Base-by-base conservation (phyloP, 1,139 yeast genomes). In the Geotrichum klebahnii region DNA sequence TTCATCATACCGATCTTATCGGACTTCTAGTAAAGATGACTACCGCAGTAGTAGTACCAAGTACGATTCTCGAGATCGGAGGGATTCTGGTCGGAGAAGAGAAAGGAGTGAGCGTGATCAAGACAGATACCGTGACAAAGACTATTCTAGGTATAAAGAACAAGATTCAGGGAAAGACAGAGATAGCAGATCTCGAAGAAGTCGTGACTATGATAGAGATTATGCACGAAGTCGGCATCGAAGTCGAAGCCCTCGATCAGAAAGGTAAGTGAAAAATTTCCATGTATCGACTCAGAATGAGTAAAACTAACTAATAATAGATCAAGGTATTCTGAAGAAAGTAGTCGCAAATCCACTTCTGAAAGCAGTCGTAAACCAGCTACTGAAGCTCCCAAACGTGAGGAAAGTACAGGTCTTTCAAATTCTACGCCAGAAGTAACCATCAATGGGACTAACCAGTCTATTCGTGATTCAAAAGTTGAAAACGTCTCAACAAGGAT, bases 311-410 rank as follows among this genome's bases (percentile, higher is more conserved):
- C 29, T n/a, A 23, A 20, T 37, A 23, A 16, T 35, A 47, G 46
- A 22, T 29, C 16, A 35, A 29, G 38, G 29, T 39, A 36, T 16
- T 16, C 16, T 10, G 50, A 40, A 16, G 19, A 44, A 24, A 45
- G 35, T 22, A 32, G 38, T 26, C n/a, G 24, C n/a, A n/a, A n/a
- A n/a, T n/a, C n/a, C n/a, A n/a, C n/a, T 16, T 16, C 16, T 10
- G 50, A 40, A 16, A 22, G 44, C 29, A 45, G 35, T 22, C 32
- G 38, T 26, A 14, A 19, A 20, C 19, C 29, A 17, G 34, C 50
- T 33, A 62, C 59, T 34, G 70, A 67, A 28, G 66, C 66, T 43
- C 53, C 57, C 24, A 51, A 44, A 16, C 52, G 37, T 10, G 40
- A 44, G 16, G 42, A 44, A 32, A 39, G 48, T 35, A 36, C 35